These are phyloP conservation scores for Pseudogymnoascus sp. DNA, from an alignment of 2,329 filamentous ascomycete species.

Conservation along the genomic window DNA sequence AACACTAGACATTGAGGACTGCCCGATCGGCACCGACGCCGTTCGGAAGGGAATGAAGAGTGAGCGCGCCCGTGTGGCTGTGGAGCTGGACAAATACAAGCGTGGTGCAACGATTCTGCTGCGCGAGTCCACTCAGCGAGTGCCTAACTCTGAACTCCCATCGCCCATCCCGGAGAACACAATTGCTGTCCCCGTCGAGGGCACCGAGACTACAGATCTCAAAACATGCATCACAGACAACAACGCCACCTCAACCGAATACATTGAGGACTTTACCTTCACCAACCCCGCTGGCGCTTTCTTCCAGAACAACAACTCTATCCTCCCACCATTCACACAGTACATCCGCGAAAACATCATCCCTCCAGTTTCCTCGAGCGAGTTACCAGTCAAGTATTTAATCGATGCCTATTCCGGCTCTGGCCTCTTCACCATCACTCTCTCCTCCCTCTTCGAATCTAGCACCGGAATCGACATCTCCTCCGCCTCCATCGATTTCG, in stretches of 20 bases:
- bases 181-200: slow-evolving; percentile 15
- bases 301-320: slow-evolving; percentile 99
- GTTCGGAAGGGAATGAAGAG: slow-evolving; percentile 70
- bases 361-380: slow-evolving; percentile 35
- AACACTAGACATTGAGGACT: slow-evolving; percentile 93
- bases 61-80: slow-evolving; percentile 67
- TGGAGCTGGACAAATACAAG: slow-evolving; percentile 62
- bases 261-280: slow-evolving; percentile 76
- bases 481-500: slow-evolving; percentile 66
- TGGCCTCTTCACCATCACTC: slow-evolving; percentile 91
- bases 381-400: slow-evolving; percentile 61
- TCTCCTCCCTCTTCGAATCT: slow-evolving; percentile 74
- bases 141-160: slow-evolving; percentile 37
- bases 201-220: slow-evolving; percentile 48
- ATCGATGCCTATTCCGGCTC: slow-evolving; percentile 98
- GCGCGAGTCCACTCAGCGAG: slow-evolving; percentile 71
- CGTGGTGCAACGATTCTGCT: slow-evolving; percentile 82
- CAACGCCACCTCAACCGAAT: slow-evolving; percentile 77
- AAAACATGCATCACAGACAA: slow-evolving; percentile 86
- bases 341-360: slow-evolving; percentile 79
- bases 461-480: slow-evolving; percentile 89
- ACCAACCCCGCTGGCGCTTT: slow-evolving; percentile 88
- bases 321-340: slow-evolving; percentile 75
- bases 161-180: slow-evolving; percentile 13
- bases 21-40: slow-evolving; percentile 84